Evolutionary conservation across 306 rosid species (phyloP).

Genomic region (Lathyrus oleraceus): DNA sequence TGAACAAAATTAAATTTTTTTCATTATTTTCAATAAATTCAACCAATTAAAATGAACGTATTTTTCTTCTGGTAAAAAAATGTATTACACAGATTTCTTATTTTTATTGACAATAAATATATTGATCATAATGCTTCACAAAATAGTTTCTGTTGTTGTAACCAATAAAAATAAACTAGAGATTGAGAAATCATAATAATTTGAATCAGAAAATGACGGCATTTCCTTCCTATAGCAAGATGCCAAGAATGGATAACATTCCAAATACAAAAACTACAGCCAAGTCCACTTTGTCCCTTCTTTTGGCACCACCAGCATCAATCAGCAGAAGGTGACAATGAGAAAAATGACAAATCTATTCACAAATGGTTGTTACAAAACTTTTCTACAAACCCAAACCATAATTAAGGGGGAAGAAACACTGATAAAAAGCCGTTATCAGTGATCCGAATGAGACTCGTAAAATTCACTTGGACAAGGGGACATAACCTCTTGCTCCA

Average conservation of each 20-base stretch:
- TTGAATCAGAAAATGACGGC: not conserved
- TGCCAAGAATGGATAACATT: not conserved
- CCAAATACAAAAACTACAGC: constrained; percentile 39
- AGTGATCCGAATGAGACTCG: constrained; percentile 84
- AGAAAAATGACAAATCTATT: constrained; percentile 30
- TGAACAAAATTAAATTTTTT: too few species aligned
- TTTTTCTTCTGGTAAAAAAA: too few species aligned
- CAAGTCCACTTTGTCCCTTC: constrained; percentile 16
- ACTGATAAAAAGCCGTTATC: constrained; percentile 5
- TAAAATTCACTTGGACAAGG: constrained; percentile 81
- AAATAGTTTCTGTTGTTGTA: too few species aligned
- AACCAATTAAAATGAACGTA: too few species aligned
- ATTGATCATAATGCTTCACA: too few species aligned
- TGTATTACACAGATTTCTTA: too few species aligned
- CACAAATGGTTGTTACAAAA: constrained; percentile 30
- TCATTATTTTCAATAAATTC: too few species aligned
- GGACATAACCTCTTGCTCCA: constrained; percentile 86
- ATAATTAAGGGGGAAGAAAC: constrained; percentile 24
- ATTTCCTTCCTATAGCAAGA: too few species aligned
- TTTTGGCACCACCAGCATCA: not conserved
- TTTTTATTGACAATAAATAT: too few species aligned
- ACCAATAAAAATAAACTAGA: not conserved
- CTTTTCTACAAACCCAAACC: constrained; percentile 43
- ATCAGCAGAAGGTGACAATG: not conserved
- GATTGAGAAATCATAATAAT: not conserved